phyloP scores from a whole-genome alignment of 2,329 filamentous ascomycete species.

The Onygenales sp. region DNA sequence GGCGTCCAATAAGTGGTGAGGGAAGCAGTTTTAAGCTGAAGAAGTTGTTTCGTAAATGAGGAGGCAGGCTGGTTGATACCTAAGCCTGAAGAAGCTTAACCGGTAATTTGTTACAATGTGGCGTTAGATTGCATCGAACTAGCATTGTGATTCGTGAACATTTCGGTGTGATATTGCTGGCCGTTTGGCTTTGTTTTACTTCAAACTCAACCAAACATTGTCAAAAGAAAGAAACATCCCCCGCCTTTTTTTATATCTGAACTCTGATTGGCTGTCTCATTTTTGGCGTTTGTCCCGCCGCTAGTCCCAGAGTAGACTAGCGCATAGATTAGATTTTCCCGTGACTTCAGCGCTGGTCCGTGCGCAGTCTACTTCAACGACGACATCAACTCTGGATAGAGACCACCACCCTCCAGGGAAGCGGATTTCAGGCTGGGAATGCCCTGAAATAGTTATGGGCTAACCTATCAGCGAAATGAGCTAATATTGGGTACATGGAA shows the following conservation, averaged over 20 bases:
- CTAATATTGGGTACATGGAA: neutral
- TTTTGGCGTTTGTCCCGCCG: no score
- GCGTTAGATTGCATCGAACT: no score
- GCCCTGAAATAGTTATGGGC: neutral
- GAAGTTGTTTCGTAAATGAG: neutral
- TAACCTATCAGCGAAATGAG: neutral
- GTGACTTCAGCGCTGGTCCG: neutral
- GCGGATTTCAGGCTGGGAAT: neutral
- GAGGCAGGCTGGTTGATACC: neutral
- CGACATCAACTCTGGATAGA: neutral
- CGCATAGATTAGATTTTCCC: neutral
- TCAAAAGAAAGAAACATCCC: no score
- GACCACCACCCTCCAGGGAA: neutral
- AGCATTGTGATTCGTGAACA: no score
- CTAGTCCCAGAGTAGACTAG: neutral
- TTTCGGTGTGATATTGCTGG: no score
- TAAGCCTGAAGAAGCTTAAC: neutral
- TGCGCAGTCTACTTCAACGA: neutral
- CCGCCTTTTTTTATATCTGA: no score
- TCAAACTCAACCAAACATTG: no score
- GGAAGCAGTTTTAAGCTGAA: neutral
- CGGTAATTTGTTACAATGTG: no score
- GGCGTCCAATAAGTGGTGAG: neutral
- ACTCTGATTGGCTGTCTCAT: no score
- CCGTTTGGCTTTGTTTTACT: no score